phyloP scores from a whole-genome alignment of 2,329 filamentous ascomycete species.

The Colletotrichum ledebouriae region DNA sequence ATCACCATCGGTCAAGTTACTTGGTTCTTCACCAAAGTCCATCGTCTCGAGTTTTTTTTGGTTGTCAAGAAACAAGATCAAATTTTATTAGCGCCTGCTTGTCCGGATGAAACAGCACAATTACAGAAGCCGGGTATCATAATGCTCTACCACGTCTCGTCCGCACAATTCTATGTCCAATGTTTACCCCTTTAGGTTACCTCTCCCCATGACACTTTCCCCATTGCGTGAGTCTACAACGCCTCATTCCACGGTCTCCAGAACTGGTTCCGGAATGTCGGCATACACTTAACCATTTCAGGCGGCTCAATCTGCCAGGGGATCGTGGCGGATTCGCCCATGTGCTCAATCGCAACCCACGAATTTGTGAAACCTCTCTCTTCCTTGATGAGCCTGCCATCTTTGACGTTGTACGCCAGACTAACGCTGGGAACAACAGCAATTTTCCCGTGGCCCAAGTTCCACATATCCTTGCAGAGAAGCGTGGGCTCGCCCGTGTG shows the following conservation, averaged over 20 bases:
- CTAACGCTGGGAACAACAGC: conserved; percentile 69
- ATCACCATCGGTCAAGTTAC: background rate
- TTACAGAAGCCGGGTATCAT: conserved; percentile 24
- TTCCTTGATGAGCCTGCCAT: conserved; percentile 60
- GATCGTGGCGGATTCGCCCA: conserved; percentile 51
- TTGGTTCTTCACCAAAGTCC: too few relatives aligned
- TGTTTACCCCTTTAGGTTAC: background rate
- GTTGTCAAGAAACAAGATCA: background rate
- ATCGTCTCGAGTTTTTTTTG: background rate
- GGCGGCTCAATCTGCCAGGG: conserved; percentile 61
- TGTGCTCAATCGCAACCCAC: conserved; percentile 36
- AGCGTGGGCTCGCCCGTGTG: conserved; percentile 67
- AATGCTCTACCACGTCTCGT: conserved; percentile 21
- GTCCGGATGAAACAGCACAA: conserved; percentile 22
- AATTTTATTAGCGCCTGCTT: conserved; percentile 30
- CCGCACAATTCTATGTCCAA: background rate
- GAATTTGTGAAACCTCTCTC: conserved; percentile 61
- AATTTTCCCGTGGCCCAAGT: conserved; percentile 62
- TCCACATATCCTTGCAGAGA: conserved; percentile 71
- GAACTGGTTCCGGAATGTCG: conserved; percentile 56
- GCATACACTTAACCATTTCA: conserved; percentile 62
- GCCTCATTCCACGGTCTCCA: conserved; percentile 59
- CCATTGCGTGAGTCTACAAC: background rate
- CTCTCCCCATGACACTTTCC: background rate
- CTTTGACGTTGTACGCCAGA: conserved; percentile 65